These are phyloP conservation scores for Spongospora subterranea DNA, from an alignment of 208 protist species.

Conservation along the genomic window DNA sequence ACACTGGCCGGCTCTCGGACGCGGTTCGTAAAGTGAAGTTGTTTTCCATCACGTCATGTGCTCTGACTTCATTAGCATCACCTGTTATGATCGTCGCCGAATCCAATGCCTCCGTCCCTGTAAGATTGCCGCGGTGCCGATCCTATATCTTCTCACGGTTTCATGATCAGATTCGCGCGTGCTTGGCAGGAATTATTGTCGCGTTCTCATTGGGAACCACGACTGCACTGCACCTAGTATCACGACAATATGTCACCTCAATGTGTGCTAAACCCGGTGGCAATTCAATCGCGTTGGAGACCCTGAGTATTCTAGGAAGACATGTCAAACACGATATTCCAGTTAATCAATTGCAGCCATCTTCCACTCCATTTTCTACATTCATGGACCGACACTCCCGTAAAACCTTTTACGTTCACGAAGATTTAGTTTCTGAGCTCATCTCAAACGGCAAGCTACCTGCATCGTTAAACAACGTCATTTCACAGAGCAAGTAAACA, in stretches of 20 bases:
- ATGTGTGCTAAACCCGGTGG: not conserved
- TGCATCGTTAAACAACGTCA: not conserved
- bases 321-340: not conserved
- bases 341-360: not conserved
- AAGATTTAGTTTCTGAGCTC: not conserved
- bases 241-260: not conserved
- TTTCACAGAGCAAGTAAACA: not conserved
- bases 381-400: not conserved
- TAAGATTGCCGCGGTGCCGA: not conserved
- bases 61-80: not conserved
- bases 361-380: not conserved
- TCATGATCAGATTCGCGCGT: not conserved
- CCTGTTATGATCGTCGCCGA: not conserved
- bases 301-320: not conserved
- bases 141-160: not conserved
- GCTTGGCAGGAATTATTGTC: not conserved
- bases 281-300: not conserved
- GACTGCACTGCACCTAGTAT: not conserved
- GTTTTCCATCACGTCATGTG: not conserved
- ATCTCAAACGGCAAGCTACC: not conserved
- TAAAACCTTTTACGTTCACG: not conserved
- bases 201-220: not conserved
- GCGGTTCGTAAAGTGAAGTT: not conserved
- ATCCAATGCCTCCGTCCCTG: not conserved
- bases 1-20: not conserved